Evolutionary conservation across 2,329 filamentous ascomycete genomes (phyloP).

Genomic region (Kalmusia sp.): DNA sequence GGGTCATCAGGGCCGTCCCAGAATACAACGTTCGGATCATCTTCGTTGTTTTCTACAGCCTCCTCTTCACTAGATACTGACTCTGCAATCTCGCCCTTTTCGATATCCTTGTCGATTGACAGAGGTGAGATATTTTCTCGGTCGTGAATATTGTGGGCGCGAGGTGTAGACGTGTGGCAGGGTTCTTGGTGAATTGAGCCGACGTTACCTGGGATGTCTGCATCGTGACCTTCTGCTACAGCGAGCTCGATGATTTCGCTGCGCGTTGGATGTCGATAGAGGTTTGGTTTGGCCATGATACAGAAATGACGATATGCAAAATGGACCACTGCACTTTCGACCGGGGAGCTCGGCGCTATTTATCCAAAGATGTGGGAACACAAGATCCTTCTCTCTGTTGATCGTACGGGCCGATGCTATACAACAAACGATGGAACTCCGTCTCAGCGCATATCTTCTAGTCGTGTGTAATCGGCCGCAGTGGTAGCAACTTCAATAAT

Average conservation of each 20-base stretch:
- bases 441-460: not conserved
- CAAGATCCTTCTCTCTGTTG: not conserved
- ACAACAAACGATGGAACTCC: not conserved
- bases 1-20: conserved; percentile 67
- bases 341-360: not conserved
- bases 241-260: conserved; percentile 46
- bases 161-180: conserved; percentile 16
- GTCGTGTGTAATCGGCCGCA: not conserved
- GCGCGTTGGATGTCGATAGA: conserved; percentile 32
- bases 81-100: conserved; percentile 27
- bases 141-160: conserved; percentile 9
- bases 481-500: not conserved
- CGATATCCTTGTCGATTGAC: conserved; percentile 32
- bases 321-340: not conserved
- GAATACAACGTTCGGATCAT: conserved; percentile 61
- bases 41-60: conserved; percentile 16
- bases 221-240: conserved; percentile 47
- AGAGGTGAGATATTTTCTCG: conserved; percentile 18
- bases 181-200: conserved; percentile 33
- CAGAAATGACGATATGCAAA: not conserved
- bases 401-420: not conserved
- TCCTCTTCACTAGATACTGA: conserved; percentile 27
- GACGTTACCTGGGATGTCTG: conserved; percentile 45
- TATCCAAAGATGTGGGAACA: too few relatives aligned
- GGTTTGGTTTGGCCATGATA: conserved; percentile 19